A percentile compares a stretch with the other conserved stretches of the same genome.
phyloP scores from a whole-genome alignment of 2,329 filamentous ascomycete species.

The Tympanopsis confertula region DNA sequence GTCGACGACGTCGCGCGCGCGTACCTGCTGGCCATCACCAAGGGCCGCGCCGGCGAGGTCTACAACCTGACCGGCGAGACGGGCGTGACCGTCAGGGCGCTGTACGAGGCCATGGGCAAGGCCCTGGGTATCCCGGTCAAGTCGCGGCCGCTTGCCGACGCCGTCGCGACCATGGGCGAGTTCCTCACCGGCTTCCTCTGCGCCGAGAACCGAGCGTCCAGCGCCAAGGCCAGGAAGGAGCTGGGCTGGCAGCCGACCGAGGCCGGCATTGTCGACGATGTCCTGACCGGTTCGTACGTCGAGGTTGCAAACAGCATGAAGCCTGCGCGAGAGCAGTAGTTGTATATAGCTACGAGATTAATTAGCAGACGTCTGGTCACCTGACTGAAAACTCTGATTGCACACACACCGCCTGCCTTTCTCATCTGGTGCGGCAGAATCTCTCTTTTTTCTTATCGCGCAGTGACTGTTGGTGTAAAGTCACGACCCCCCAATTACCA shows the following conservation, averaged over 20 bases:
- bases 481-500: too few relatives aligned
- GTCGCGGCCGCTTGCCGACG: constrained; percentile 13
- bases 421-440: too few relatives aligned
- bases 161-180: constrained; percentile 10
- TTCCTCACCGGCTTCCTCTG: constrained; percentile 21
- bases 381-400: too few relatives aligned
- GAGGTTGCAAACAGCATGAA: constrained; percentile 4
- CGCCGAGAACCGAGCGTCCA: constrained; percentile 18
- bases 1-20: constrained; percentile 28
- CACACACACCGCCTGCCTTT: too few relatives aligned
- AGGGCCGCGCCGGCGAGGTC: constrained; percentile 16
- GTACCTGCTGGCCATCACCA: constrained; percentile 23
- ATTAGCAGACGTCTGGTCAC: too few relatives aligned
- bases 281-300: constrained; percentile 13
- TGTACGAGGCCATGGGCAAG: constrained; percentile 12
- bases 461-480: too few relatives aligned
- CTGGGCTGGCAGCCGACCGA: constrained; percentile 24
- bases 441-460: too few relatives aligned
- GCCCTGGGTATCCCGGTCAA: constrained; percentile 10
- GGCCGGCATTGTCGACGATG: constrained; percentile 21
- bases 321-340: too few relatives aligned
- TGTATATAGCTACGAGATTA: too few relatives aligned
- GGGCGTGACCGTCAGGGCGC: constrained; percentile 15
- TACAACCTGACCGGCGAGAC: constrained; percentile 21
- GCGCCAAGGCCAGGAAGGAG: constrained; percentile 20